Conservation (phyloP, 179 eudicot species). For the Carnegiea gigantea region DNA sequence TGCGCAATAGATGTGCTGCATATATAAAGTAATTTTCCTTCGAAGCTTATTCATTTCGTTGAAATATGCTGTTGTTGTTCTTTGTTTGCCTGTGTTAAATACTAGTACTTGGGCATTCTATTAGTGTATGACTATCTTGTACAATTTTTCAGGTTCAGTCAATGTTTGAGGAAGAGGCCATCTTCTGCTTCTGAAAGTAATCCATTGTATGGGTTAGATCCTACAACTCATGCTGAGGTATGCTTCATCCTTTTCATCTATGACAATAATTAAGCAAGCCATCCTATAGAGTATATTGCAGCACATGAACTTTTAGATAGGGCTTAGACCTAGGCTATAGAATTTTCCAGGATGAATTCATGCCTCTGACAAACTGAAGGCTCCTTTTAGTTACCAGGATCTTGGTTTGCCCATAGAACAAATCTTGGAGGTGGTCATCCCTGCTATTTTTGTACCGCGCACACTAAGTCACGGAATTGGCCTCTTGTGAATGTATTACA, state of each 20-base stretch:
- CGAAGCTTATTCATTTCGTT: neutral
- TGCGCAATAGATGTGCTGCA: slow-evolving; percentile 91
- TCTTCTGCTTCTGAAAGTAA: slow-evolving; percentile 77
- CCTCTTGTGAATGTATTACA: too few relatives aligned
- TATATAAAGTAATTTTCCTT: slow-evolving; percentile 60
- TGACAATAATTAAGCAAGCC: neutral
- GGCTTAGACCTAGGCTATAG: neutral
- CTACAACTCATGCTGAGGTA: slow-evolving; percentile 96
- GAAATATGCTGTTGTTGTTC: neutral
- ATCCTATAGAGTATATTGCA: neutral
- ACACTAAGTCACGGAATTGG: neutral
- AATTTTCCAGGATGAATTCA: neutral
- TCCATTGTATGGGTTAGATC: slow-evolving; percentile 92
- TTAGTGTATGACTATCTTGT: neutral
- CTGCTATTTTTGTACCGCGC: neutral
- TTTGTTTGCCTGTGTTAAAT: neutral
- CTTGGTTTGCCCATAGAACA: neutral
- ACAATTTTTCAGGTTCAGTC: slow-evolving; percentile 55
- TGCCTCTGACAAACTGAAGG: neutral
- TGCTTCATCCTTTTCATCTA: slow-evolving; percentile 21
- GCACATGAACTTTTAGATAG: neutral
- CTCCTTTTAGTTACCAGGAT: neutral
- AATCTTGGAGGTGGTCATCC: neutral
- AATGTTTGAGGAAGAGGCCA: slow-evolving; percentile 68
- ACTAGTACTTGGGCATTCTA: neutral